Base-by-base conservation (phyloP, 306 rosid genomes). In the Cicer arietinum region DNA sequence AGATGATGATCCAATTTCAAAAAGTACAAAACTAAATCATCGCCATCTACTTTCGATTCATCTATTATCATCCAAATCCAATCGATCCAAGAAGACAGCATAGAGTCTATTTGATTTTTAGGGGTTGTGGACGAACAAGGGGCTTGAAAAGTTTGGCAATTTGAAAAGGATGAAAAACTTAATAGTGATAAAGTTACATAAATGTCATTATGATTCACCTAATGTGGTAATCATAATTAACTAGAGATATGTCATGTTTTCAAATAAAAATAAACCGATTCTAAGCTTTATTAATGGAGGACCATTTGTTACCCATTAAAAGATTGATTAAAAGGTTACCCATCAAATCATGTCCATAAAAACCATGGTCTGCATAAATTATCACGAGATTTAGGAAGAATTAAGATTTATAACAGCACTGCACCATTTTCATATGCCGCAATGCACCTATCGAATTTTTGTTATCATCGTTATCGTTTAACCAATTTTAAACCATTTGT, bases 391-490 rank as follows among this genome's bases (percentile, higher is more conserved):
- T 10, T 10, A 4, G 60, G 18, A 53, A 18, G 8, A 53, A 53
- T 16, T 18, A 17, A 57, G 40, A 57, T 22, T 57, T 57, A 57
- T 20, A 51, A 7, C 8, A 48, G 53, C 57, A 56, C n/a, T 58
- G 64, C 14, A 25, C 64, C 64, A 58, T 30, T 11, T 18, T 59
- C 74, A 53, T 62, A 40, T 50, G 47, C 62, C 11, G 52, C 67
- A 2, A 46, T n/a, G 45, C n/a, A 47, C 17, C 42, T 10, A 25
- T 57, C 62, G 14, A 22, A 63, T 46, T 58, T 75, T 14, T 57
- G 67, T 50, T 40, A 69, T 69, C 46, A 41, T 25, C 18, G 37
- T 53, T 58, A 68, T 81, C 50, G 8, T 50, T 61, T 12, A 78
- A 66, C 52, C 41, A 41, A 59, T 40, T 52, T 22, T 58, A 47